These are phyloP conservation scores for Trypanosoma congolense DNA, from an alignment of 208 protist species.

Conservation along the genomic window DNA sequence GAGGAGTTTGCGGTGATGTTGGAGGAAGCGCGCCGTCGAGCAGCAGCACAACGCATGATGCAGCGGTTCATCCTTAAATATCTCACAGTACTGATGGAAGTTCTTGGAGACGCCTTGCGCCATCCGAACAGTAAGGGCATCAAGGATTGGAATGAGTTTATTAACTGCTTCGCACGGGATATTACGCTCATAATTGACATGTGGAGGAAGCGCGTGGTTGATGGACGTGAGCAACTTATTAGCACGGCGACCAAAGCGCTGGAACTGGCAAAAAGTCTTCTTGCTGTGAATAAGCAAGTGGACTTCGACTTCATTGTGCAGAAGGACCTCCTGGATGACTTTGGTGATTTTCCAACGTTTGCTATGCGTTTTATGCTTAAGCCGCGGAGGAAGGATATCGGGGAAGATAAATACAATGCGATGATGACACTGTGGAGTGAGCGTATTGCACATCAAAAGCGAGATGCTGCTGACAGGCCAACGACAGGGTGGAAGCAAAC, in stretches of 20 bases:
- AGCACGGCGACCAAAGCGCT: constrained; percentile 52
- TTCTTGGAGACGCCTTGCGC: constrained; percentile 75
- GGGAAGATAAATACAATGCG: constrained; percentile 43
- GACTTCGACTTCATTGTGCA: constrained; percentile 77
- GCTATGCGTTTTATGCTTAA: constrained; percentile 69
- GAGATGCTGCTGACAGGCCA: constrained; percentile 61
- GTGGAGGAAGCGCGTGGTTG: constrained; percentile 41
- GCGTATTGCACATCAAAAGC: constrained; percentile 65
- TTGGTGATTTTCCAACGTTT: constrained; percentile 85
- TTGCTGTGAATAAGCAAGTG: constrained; percentile 54
- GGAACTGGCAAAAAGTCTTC: constrained; percentile 51
- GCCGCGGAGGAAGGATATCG: constrained; percentile 51
- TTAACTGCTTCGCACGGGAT: constrained; percentile 65
- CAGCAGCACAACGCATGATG: constrained; percentile 67
- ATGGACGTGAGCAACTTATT: constrained; percentile 40
- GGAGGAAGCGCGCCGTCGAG: constrained; percentile 50
- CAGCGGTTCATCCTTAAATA: constrained; percentile 69
- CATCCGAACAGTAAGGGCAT: constrained; percentile 67
- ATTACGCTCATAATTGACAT: constrained; percentile 47
- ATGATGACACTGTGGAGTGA: constrained; percentile 72
- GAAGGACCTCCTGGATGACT: constrained; percentile 70
- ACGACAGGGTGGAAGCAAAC: constrained; percentile 56
- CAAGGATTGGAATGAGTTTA: constrained; percentile 61
- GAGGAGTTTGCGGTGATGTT: constrained; percentile 79
- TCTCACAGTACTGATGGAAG: constrained; percentile 68